Percentiles rank a stretch among this genome's conserved stretches.
Evolutionary conservation across 2,329 filamentous ascomycete genomes (phyloP).

Genomic region (Pestalotiopsis sp.): DNA sequence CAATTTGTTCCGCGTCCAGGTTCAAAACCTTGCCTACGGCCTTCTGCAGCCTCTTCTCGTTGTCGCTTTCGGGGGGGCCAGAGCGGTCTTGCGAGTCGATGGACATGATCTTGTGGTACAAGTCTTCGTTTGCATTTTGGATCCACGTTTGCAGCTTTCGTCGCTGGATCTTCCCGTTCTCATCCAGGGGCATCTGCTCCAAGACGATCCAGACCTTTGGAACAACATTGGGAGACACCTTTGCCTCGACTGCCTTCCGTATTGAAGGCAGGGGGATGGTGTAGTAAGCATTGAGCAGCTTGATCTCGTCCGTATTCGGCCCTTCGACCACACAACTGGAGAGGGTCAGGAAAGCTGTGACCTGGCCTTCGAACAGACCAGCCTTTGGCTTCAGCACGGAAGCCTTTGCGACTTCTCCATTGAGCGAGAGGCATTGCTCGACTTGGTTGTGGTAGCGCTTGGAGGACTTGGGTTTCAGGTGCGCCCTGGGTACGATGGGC

Average conservation of each 20-base stretch:
- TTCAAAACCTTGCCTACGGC: conserved; percentile 40
- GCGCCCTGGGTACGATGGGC: conserved; percentile 11
- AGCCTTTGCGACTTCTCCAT: conserved; percentile 41
- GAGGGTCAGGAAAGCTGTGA: conserved; percentile 50
- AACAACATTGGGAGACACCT: conserved; percentile 36
- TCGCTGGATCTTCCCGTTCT: conserved; percentile 41
- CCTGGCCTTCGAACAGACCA: conserved; percentile 51
- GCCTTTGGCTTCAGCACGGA: conserved; percentile 50
- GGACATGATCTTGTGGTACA: conserved; percentile 47
- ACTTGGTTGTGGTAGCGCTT: conserved; percentile 31
- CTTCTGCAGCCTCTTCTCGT: conserved; percentile 42
- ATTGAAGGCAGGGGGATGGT: conserved; percentile 44
- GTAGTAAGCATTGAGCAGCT: conserved; percentile 42
- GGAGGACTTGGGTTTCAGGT: conserved; percentile 22
- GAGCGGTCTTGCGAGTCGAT: conserved; percentile 40
- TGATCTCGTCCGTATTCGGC: conserved; percentile 34
- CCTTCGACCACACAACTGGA: conserved; percentile 29
- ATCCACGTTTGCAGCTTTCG: conserved; percentile 54
- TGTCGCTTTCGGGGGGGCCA: conserved; percentile 36
- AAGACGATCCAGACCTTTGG: conserved; percentile 53
- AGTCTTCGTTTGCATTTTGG: conserved; percentile 52
- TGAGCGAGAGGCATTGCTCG: conserved; percentile 42
- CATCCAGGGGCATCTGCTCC: conserved; percentile 46
- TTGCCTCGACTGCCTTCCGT: conserved; percentile 37
- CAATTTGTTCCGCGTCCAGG: conserved; percentile 40